Conservation (phyloP, 148 eudicot genomes). For the Heliosperma pusillum region DNA sequence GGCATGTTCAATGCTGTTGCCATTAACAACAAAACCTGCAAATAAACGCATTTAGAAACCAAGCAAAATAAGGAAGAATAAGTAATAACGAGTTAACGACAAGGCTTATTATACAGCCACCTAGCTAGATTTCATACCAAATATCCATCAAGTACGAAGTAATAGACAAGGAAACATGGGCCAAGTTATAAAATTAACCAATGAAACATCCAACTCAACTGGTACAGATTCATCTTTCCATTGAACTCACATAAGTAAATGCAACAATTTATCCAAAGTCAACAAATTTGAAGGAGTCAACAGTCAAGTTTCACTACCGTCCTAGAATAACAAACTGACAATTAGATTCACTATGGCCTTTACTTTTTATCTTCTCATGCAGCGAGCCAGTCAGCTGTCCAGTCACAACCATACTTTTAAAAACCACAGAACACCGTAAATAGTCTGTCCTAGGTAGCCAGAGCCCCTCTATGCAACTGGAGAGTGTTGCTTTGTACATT, state of each 20-base stretch:
- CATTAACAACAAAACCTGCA: constrained; percentile 86
- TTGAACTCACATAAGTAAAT: neutral
- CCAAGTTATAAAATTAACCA: neutral
- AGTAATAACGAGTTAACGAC: neutral
- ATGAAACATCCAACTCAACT: constrained; percentile 1
- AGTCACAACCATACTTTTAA: neutral
- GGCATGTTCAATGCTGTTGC: constrained; percentile 67
- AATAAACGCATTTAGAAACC: neutral
- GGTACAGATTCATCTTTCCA: neutral
- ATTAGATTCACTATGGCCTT: neutral
- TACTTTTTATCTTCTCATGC: neutral
- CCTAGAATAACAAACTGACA: neutral
- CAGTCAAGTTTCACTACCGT: neutral
- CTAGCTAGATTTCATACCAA: neutral
- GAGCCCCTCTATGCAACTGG: neutral
- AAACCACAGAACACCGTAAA: neutral
- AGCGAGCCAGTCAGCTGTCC: neutral
- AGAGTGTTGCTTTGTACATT: constrained; percentile 1
- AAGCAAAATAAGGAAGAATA: neutral
- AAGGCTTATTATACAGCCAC: neutral
- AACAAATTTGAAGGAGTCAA: neutral
- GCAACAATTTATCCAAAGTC: neutral
- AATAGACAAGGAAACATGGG: neutral
- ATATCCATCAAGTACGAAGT: neutral
- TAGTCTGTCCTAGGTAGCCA: neutral